Percentiles rank a stretch among this genome's conserved stretches.
These are phyloP conservation scores for Beta corolliflora DNA, from an alignment of 179 eudicot genomes.

Conservation along the genomic window DNA sequence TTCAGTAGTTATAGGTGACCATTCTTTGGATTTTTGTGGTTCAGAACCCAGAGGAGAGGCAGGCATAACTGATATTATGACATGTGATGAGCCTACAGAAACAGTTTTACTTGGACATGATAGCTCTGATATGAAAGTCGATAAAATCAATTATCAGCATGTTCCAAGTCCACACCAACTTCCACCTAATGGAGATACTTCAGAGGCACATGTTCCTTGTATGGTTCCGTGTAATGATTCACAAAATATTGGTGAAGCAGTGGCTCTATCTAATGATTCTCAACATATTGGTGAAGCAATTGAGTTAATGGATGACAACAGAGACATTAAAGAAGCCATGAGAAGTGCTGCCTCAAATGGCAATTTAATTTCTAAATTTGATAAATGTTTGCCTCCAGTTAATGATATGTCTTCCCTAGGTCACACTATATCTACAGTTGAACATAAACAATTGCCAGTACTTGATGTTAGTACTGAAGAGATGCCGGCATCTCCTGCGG, in stretches of 20 bases:
- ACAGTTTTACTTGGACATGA: constrained; percentile 11
- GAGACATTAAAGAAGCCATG: constrained; percentile 19
- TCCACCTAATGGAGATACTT: constrained; percentile 15
- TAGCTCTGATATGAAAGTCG: constrained; percentile 17
- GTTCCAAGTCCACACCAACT: constrained; percentile 20
- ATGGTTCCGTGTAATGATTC: constrained; percentile 8
- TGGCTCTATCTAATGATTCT: no score
- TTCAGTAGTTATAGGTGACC: constrained; percentile 22
- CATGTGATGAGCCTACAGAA: constrained; percentile 36
- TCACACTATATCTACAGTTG: constrained; percentile 19
- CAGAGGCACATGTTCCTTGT: constrained; percentile 26
- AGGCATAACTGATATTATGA: constrained; percentile 18
- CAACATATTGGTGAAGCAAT: constrained; percentile 10
- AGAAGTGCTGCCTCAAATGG: constrained; percentile 14
- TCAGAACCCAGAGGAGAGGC: constrained; percentile 30
- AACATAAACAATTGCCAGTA: constrained; percentile 24
- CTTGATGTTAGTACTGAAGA: constrained; percentile 19
- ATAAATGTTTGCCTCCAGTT: constrained; percentile 18
- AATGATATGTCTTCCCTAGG: constrained; percentile 23
- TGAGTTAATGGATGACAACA: constrained; percentile 10
- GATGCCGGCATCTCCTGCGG: neutral
- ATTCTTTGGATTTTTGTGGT: constrained; percentile 14
- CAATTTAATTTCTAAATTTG: constrained; percentile 22
- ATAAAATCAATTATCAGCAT: neutral
- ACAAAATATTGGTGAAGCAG: neutral